phyloP scores from a whole-genome alignment of 2,329 filamentous ascomycete species.

The Ophiognomonia clavigignenti-juglandacearum region DNA sequence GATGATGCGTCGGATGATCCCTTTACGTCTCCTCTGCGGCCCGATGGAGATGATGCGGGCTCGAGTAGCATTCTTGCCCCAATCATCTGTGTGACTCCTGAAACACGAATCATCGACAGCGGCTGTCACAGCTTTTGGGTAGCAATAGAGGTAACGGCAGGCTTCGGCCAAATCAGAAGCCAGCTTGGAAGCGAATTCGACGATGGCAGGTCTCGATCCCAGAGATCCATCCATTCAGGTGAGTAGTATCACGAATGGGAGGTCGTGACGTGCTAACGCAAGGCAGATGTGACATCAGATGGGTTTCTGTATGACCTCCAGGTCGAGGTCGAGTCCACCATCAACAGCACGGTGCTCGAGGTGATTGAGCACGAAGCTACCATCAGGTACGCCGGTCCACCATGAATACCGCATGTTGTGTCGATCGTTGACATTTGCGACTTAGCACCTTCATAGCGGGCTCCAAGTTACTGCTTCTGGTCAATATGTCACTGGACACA shows the following conservation, averaged over 20 bases:
- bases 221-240: background rate
- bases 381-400: conserved; percentile 32
- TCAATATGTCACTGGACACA: conserved; percentile 34
- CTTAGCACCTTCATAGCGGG: conserved; percentile 36
- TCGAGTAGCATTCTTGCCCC: background rate
- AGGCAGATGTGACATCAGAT: conserved; percentile 13
- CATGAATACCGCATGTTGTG: too few species aligned
- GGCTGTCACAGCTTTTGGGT: conserved; percentile 14
- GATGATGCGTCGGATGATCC: conserved; percentile 2
- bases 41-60: background rate
- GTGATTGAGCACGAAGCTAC: conserved; percentile 40
- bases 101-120: conserved; percentile 5
- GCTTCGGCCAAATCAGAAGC: background rate
- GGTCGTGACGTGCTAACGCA: background rate
- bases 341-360: conserved; percentile 32
- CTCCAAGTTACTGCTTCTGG: conserved; percentile 44
- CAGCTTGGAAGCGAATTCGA: background rate
- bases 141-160: conserved; percentile 10
- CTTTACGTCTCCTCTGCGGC: background rate
- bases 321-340: conserved; percentile 9
- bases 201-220: background rate
- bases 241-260: background rate
- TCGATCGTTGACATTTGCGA: background rate
- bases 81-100: conserved; percentile 10
- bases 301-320: background rate